Base-by-base conservation (phyloP, 2,329 filamentous ascomycete species). In the Blastomyces gilchristii region DNA sequence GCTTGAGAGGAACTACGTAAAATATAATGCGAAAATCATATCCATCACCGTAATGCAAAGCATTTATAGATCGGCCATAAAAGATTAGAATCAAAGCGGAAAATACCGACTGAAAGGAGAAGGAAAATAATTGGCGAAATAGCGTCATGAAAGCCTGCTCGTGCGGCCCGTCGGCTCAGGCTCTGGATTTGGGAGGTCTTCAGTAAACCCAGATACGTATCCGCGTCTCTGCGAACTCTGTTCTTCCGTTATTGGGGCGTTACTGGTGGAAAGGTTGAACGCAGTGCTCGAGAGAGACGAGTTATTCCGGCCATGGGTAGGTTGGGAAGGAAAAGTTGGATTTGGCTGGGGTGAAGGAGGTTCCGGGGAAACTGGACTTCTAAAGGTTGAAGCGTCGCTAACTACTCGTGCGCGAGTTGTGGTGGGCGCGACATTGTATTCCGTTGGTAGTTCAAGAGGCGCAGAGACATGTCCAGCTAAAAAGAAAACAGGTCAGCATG, bases 321-420 rank as follows among this genome's bases (percentile, higher is more conserved):
- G 62, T 18, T 63, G 65, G 14, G 63, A 62, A 16, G 58, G 22
- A 22, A 28, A 22, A 12, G 9, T 59, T n/a, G 41, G 58, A 16
- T 62, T 63, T 9, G 62, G 62, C 11, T 60, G 57, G 31, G 66
- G 66, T 25, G 66, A 66, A 6, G 64, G 41, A n/a, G 63, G 50
- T 22, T 59, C 58, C 2, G 66, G 66, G 6, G 64, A 65, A 41
- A 66, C 63, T 22, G 63, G 67, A 49, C 66, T 65, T 63, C 58
- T 18, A 65, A 71, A 58, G 53, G 63, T 61, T 64, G 65, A 16
- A 64, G 71, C 56, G 60, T 66, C 47, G 62, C 67, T 54, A 62
- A 68, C 45, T 64, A 58, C 37, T 67, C 68, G 61, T 60, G 62
- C 12, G n/a, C 50, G 18, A 56, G 65, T 45, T 53, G 64, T 47